Base-by-base conservation (phyloP, 1,139 yeast species). In the Debaryomycetaceae sp. region DNA sequence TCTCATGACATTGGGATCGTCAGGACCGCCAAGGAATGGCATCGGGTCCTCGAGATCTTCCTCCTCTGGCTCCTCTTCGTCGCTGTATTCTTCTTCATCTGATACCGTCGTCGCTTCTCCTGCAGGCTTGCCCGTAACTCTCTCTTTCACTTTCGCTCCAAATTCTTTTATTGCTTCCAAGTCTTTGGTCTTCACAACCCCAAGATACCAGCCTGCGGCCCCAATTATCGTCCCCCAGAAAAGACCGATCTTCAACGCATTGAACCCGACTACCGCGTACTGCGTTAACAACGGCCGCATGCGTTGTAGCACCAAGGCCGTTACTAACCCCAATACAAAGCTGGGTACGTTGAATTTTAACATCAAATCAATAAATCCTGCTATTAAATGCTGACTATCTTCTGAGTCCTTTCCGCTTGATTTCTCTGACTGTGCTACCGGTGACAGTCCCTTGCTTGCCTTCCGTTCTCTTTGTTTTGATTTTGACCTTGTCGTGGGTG, bases 141-240 rank as follows among this genome's bases (percentile, higher is more conserved):
- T 45, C n/a, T 41, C 40, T 36, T 39, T 36, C 30, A 49, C 13
- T 13, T 39, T 38, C 24, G 34, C 40, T 9, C 43, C 11, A 17
- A 47, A 45, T 5, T 36, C 43, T 15, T 42, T 42, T 6, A 51
- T 17, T 5, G 45, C 40, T 15, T 46, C 45, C 6, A 53, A 41
- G 35, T 63, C 65, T 30, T 55, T 58, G 2, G 55, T 26, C 38
- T 54, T 55, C 35, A 65, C 41, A 5, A 63, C 33, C 2, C 71
- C 73, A 24, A 57, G 39, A 50, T 66, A 66, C 67, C 70, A 62
- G 26, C 53, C 52, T 15, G 55, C 43, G 1, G 50, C 54, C n/a
- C 60, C 64, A 6, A 58, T 36, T n/a, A 62, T 33, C 1, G 53
- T 42, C 0, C 55, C 62, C 65, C 63, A 64, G 1, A 59, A 41